These are phyloP conservation scores for Penicillium thymicola DNA, from an alignment of 2,329 filamentous ascomycete species.

Conservation along the genomic window DNA sequence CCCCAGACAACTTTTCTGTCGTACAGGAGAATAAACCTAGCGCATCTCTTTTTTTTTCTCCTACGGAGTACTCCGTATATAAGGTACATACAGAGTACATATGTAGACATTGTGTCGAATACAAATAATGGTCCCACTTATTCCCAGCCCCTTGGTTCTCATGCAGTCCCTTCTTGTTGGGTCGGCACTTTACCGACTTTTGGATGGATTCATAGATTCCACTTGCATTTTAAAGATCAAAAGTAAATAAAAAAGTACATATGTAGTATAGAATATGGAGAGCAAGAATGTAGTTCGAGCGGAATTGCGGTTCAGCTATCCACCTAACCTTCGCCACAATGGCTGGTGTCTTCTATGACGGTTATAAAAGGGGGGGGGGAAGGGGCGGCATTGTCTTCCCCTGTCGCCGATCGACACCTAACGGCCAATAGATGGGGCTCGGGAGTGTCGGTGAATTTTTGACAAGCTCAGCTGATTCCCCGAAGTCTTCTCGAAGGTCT, in stretches of 20 bases:
- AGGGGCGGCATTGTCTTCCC: constrained; percentile 7
- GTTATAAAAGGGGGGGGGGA: neutral
- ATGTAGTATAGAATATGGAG: neutral
- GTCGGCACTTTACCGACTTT: constrained; percentile 27
- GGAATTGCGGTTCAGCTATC: neutral
- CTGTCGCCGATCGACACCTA: constrained; percentile 16
- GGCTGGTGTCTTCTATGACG: neutral
- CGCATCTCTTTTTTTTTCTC: constrained; percentile 2
- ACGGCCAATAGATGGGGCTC: constrained; percentile 15
- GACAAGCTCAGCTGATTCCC: constrained; percentile 24
- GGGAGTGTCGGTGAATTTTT: constrained; percentile 28
- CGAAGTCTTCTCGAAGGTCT: constrained; percentile 20
- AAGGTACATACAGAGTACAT: neutral
- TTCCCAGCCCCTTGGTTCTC: constrained; percentile 22
- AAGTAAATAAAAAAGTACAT: neutral
- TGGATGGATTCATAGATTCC: constrained; percentile 15
- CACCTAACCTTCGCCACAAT: neutral
- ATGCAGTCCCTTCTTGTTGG: constrained; percentile 20
- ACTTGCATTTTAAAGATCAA: neutral
- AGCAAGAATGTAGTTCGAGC: neutral
- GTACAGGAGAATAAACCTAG: constrained; percentile 15
- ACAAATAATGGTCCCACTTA: constrained; percentile 23
- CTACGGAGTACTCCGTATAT: neutral
- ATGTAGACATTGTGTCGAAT: constrained; percentile 1
- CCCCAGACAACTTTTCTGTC: constrained; percentile 15